Base-by-base conservation (phyloP, 148 eudicot genomes). In the Spergularia bocconei region DNA sequence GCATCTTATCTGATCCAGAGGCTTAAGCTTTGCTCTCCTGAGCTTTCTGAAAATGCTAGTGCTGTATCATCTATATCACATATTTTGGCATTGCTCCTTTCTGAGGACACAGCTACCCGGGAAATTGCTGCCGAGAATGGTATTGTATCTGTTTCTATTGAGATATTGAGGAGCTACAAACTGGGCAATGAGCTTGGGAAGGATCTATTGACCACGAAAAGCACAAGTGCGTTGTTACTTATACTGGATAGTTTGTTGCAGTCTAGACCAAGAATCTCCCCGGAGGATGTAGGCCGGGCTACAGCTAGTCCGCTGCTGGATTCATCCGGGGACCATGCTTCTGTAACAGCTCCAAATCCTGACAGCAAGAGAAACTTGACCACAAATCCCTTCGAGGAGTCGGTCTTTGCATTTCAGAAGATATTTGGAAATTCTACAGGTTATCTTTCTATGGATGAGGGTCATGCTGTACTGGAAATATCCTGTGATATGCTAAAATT, bases 161-260 rank as follows among this genome's bases (percentile, higher is more conserved):
- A 89, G 75, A 81, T 90, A 55, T 84, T 95, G 83, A 82, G 70
- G 75, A 88, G 81, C 68, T 83, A 85, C 48, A 83, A 82, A 75
- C 79, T 82, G 55, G 79, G 75, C 75, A 76, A 79, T 78, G 86
- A 80, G 69, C 83, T 85, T 16, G 82, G 81, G 47, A 78, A 71
- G 76, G 92, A 89, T 79, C 66, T 81, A 36, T 54, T 84, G 74
- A 83, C 77, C 47, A 86, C 90, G 11, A 92, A 91, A 80, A 86
- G 89, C 75, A 84, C 88, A 57, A 90, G 93, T 77, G 79, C 99
- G n/a, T 82, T 95, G 64, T 91, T 95, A 67, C 96, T 95, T 78
- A 86, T 92, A 74, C 78, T 95, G 91, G 96, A 92, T 87, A 89
- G 81, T 75, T 81, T 95, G 87, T 79, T 92, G 85, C 97, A 95